Conservation (phyloP, 2,329 filamentous ascomycete species). For the Remersonia thermophila region DNA sequence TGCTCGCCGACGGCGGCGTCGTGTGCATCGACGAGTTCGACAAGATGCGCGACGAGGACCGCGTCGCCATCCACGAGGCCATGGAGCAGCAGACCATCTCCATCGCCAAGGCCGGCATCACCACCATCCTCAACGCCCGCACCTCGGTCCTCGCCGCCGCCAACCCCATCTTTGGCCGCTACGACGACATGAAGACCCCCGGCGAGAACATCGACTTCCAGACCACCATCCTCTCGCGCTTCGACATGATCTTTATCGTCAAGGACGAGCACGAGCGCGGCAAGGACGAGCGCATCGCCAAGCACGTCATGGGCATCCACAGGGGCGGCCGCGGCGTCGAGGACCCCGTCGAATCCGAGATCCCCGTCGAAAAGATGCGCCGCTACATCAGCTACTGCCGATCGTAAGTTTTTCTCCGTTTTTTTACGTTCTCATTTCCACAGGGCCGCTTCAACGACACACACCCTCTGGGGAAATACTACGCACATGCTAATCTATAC, state of each 20-base stretch:
- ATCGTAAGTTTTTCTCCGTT: slow-evolving; percentile 43
- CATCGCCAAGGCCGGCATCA: slow-evolving; percentile 96
- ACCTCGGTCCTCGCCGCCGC: slow-evolving; percentile 92
- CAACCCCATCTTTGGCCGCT: slow-evolving; percentile 94
- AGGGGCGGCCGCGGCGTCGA: slow-evolving; percentile 80
- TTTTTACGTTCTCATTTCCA: too few relatives aligned
- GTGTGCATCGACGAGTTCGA: slow-evolving; percentile 99
- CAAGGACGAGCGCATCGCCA: slow-evolving; percentile 86
- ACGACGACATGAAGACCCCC: slow-evolving; percentile 94
- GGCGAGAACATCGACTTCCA: slow-evolving; percentile 99
- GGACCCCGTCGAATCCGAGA: slow-evolving; percentile 74
- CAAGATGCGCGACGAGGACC: slow-evolving; percentile 97
- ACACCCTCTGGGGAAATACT: too few relatives aligned
- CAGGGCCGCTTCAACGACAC: too few relatives aligned
- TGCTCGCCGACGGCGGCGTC: slow-evolving; percentile 88
- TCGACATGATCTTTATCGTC: slow-evolving; percentile 99
- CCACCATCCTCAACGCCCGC: slow-evolving; percentile 89
- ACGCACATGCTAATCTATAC: too few relatives aligned
- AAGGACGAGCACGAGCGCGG: slow-evolving; percentile 84
- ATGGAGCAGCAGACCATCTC: slow-evolving; percentile 99
- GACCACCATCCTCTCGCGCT: slow-evolving; percentile 93
- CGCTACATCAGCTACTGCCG: slow-evolving; percentile 96
- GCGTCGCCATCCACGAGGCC: slow-evolving; percentile 96
- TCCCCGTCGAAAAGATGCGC: slow-evolving; percentile 93
- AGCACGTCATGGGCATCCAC: slow-evolving; percentile 93